Percentiles rank a stretch among this genome's conserved stretches.
Conservation (phyloP, 2,329 filamentous ascomycete species). For the Parastagonospora nodorum region DNA sequence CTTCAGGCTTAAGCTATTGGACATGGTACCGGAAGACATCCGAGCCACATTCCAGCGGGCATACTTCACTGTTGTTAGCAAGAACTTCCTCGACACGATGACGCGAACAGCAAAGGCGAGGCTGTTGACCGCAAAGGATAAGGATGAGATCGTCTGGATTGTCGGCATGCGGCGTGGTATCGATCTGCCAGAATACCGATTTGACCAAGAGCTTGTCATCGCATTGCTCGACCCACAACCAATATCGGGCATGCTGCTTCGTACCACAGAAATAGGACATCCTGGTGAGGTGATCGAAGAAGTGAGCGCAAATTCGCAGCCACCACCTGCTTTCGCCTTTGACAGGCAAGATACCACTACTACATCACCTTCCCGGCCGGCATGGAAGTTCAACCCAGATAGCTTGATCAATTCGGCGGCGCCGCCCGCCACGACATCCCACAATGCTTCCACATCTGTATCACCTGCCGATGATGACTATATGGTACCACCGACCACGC, state of each 20-base stretch:
- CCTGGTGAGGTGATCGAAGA: neutral
- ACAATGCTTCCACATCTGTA: neutral
- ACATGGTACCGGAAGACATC: constrained; percentile 33
- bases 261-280: neutral
- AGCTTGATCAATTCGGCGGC: neutral
- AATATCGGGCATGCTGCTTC: neutral
- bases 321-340: neutral
- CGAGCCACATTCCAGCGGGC: constrained; percentile 27
- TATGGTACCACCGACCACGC: constrained; percentile 27
- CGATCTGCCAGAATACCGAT: constrained; percentile 26
- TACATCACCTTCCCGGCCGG: neutral
- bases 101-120: constrained; percentile 12
- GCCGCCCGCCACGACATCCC: neutral
- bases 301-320: neutral
- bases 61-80: constrained; percentile 31
- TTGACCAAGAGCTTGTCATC: constrained; percentile 34
- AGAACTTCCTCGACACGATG: constrained; percentile 27
- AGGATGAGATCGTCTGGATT: constrained; percentile 28
- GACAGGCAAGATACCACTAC: neutral
- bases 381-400: constrained; percentile 24
- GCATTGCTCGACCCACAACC: constrained; percentile 21
- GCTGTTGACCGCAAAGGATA: constrained; percentile 23
- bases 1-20: constrained; percentile 22
- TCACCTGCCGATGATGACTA: constrained; percentile 17
- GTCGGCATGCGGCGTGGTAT: constrained; percentile 21